Evolutionary conservation across 1,284 basidiomycete genomes (phyloP).

Genomic region (Macrocybe sp.): DNA sequence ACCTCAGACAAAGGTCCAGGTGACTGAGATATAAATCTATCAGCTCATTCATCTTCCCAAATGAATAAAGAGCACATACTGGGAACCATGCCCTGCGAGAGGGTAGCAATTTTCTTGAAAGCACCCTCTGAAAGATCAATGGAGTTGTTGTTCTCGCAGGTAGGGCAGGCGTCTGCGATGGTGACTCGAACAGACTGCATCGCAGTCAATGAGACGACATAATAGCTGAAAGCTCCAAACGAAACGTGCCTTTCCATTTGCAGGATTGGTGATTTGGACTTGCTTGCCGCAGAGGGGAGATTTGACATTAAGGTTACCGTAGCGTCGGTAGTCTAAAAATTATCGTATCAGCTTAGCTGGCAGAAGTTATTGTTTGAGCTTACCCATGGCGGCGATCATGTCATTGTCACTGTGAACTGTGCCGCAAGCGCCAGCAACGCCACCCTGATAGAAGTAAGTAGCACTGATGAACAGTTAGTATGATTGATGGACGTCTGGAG

Average conservation of each 20-base stretch:
- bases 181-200: constrained; percentile 48
- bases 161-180: constrained; percentile 83
- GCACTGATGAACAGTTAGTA: constrained; percentile 35
- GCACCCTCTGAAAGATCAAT: constrained; percentile 81
- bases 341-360: no score
- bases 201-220: neutral
- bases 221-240: neutral
- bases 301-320: constrained; percentile 40
- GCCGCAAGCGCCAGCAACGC: constrained; percentile 73
- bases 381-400: constrained; percentile 66
- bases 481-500: neutral
- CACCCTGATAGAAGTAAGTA: constrained; percentile 71
- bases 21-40: constrained; percentile 29
- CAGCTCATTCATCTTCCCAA: constrained; percentile 1
- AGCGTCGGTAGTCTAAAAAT: constrained; percentile 39
- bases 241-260: constrained; percentile 39
- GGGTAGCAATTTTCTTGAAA: constrained; percentile 58
- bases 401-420: constrained; percentile 58
- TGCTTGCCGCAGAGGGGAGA: constrained; percentile 63
- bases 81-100: constrained; percentile 52
- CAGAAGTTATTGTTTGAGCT: constrained; percentile 15
- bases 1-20: constrained; percentile 40
- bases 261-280: constrained; percentile 60
- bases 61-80: constrained; percentile 39
- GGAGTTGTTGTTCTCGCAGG: constrained; percentile 59